phyloP scores from a whole-genome alignment of 148 eudicot species.

The Rhododendron ferrugineum region DNA sequence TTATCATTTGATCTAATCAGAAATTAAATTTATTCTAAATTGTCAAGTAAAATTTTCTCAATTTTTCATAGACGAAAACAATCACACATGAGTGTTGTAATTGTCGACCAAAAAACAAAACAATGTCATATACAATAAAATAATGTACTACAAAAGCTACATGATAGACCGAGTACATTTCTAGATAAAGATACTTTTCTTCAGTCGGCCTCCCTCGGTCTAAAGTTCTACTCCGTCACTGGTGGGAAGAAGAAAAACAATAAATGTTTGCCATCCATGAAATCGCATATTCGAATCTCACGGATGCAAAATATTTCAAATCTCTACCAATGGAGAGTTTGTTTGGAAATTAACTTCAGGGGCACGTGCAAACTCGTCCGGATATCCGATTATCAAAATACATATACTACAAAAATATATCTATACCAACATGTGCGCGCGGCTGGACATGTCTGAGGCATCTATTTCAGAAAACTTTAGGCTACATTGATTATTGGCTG shows the following conservation, averaged over 20 bases:
- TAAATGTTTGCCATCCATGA: too few relatives aligned
- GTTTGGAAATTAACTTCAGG: too few relatives aligned
- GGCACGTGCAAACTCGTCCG: accelerated
- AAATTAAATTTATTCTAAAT: too few relatives aligned
- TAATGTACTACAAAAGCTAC: neutral
- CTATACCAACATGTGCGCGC: neutral
- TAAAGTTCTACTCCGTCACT: neutral
- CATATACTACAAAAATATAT: too few relatives aligned
- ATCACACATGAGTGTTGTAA: neutral
- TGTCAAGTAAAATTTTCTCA: neutral
- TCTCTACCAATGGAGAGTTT: too few relatives aligned
- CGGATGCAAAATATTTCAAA: neutral
- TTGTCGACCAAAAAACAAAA: neutral
- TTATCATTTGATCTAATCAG: too few relatives aligned
- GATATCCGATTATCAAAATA: too few relatives aligned
- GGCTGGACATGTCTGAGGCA: slow-evolving; percentile 22
- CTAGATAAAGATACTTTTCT: too few relatives aligned
- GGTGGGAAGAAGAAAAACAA: neutral
- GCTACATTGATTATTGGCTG: slow-evolving; percentile 12
- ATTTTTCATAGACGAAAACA: too few relatives aligned
- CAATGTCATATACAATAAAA: neutral
- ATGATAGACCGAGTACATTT: too few relatives aligned
- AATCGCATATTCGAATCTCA: neutral
- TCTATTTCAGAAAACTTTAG: slow-evolving; percentile 27
- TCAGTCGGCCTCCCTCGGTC: too few relatives aligned